Base-by-base conservation (phyloP, 225 moss, liverwort and hornwort species). In the Physcomitrellopsis africana region DNA sequence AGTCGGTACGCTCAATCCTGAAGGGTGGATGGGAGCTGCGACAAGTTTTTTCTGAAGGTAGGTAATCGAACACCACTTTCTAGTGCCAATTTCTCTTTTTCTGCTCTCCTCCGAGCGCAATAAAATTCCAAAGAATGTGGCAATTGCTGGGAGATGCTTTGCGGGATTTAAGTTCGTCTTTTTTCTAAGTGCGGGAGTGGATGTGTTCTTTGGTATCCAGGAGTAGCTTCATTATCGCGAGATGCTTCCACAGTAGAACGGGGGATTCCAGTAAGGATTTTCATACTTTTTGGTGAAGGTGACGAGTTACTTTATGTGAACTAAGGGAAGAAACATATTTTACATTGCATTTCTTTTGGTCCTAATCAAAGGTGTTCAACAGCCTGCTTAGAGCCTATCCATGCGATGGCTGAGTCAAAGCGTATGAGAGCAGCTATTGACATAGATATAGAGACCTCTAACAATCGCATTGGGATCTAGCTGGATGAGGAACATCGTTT, bases 371-470 rank as follows among this genome's bases (percentile, higher is more conserved):
- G 43, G 16, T 64, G 9, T 23, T 12, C 49, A 32, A 24, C 37
- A 45, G 45, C 29, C 29, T 27, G 57, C 48, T 60, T 76, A 48
- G 72, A 55, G 68, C 22, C 54, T 52, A 14, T 18, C n/a, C 53
- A 68, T 57, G 74, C 37, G 37, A 83, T 83, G 83, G 64, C 72
- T 51, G 68, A 76, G 59, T 41, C 72, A 23, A 72, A 72, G 76
- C 79, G 76, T 51, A n/a, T 15, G 0, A 67, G 68, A 51, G 53
- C 37, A 7, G 84, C 84, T 49, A 82, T 85, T 56, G 85, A 82
- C 65, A 85, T 85, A 60, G 85, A 85, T 69, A 65, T 85, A 47
- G 85, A 82, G 6, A 85, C 82, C 27, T 73, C 82, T 22, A 82
- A 82, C 62, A 60, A 65, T 32, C 80, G 82, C 37, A 82, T 82